Percentiles rank a stretch among this genome's conserved stretches.
phyloP scores from a whole-genome alignment of 441 rosid species.

The Euphorbia celastroides region DNA sequence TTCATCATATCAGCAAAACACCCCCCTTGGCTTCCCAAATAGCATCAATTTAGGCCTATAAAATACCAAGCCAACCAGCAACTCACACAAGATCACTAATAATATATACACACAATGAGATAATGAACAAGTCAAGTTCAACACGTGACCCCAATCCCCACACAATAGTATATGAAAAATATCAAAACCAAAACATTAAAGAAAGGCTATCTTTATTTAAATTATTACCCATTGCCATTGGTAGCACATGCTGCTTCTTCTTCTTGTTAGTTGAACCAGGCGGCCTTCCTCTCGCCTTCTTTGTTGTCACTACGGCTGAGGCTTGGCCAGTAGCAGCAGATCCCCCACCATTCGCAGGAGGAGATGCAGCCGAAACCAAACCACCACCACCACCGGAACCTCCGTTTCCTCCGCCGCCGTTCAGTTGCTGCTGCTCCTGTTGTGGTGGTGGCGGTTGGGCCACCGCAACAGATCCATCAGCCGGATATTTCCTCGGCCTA shows the following conservation, averaged over 20 bases:
- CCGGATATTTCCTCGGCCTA: slow-evolving; percentile 79
- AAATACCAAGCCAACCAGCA: not conserved
- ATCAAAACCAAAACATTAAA: not conserved
- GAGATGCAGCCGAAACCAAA: slow-evolving; percentile 9
- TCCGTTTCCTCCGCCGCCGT: slow-evolving; percentile 10
- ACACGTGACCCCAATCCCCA: not conserved
- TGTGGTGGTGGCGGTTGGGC: no score
- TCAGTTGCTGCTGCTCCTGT: no score
- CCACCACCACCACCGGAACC: slow-evolving; percentile 17
- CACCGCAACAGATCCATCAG: slow-evolving; percentile 52
- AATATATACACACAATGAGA: not conserved
- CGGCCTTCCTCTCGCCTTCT: slow-evolving; percentile 80
- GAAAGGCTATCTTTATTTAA: not conserved
- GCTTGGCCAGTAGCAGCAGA: no score
- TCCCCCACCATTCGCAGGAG: slow-evolving; percentile 19
- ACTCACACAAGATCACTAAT: not conserved
- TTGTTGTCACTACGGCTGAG: slow-evolving; percentile 28
- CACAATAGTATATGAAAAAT: not conserved
- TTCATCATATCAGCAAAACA: slow-evolving; percentile 19
- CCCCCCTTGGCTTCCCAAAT: slow-evolving; percentile 10
- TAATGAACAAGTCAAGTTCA: no score
- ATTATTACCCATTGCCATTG: slow-evolving; percentile 45
- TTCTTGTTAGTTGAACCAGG: slow-evolving; percentile 69
- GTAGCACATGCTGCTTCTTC: slow-evolving; percentile 36
- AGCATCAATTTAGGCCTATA: slow-evolving; percentile 2